A percentile compares a stretch with the other conserved stretches of the same genome.
Evolutionary conservation across 306 rosid species (phyloP).

Genomic region (Prunus kanzakura): DNA sequence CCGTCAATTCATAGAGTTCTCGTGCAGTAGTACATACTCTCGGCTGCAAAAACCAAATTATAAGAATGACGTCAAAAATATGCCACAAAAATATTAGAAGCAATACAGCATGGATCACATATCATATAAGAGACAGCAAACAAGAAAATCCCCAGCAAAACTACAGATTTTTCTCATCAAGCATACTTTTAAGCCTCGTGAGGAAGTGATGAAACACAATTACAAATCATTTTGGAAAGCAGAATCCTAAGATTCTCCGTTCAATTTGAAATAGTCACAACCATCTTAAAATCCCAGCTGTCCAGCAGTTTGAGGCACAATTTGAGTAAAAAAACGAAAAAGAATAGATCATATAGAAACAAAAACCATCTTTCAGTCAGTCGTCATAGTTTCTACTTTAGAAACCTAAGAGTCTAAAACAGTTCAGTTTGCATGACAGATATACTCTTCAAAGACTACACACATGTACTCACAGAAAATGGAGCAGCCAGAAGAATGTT

Average conservation of each 20-base stretch:
- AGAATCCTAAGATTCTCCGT: no score
- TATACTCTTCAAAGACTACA: no score
- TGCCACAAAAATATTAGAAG: background rate
- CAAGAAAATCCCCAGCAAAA: background rate
- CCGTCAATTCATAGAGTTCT: conserved; percentile 58
- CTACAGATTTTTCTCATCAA: background rate
- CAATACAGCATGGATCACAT: background rate
- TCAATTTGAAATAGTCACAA: no score
- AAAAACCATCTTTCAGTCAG: background rate
- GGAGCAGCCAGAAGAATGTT: background rate
- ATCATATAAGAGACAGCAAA: background rate
- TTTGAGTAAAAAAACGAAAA: no score
- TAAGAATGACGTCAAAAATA: background rate
- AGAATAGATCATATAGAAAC: background rate
- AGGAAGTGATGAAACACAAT: background rate
- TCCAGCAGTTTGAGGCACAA: background rate
- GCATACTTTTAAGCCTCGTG: background rate
- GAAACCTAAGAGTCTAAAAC: no score
- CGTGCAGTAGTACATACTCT: conserved; percentile 89
- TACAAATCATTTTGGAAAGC: background rate
- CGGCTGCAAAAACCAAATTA: conserved; percentile 63
- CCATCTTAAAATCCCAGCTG: background rate
- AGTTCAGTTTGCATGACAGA: no score
- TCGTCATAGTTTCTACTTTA: no score
- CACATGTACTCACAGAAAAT: no score